Evolutionary conservation across 1,284 basidiomycete species (phyloP).

Genomic region (Athelia psychrophila): DNA sequence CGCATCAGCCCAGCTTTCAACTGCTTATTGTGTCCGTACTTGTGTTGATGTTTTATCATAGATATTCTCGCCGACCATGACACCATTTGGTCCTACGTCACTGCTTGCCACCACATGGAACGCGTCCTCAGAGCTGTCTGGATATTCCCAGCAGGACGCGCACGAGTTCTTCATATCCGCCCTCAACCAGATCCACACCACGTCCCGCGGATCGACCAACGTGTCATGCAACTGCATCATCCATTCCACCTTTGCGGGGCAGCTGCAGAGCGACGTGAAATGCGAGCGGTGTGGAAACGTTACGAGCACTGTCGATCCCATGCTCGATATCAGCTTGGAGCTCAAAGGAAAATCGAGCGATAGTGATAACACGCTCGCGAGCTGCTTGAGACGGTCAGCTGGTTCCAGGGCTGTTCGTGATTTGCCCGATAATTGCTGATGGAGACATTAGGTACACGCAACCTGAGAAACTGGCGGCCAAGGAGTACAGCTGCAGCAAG

Average conservation of each 20-base stretch:
- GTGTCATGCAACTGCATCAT: constrained; percentile 89
- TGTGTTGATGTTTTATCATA: constrained; percentile 26
- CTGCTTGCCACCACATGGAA: constrained; percentile 90
- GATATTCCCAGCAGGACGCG: constrained; percentile 93
- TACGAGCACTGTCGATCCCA: constrained; percentile 83
- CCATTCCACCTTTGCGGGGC: constrained; percentile 88
- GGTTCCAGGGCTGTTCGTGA: background rate
- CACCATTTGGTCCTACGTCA: constrained; percentile 79
- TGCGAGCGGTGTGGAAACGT: constrained; percentile 79
- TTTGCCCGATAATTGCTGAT: constrained; percentile 7
- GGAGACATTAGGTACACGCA: constrained; percentile 61
- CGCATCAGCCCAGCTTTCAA: background rate
- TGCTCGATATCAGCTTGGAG: constrained; percentile 91
- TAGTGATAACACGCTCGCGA: constrained; percentile 59
- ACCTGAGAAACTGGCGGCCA: constrained; percentile 68
- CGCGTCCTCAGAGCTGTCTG: constrained; percentile 78
- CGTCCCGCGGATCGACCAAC: constrained; percentile 66
- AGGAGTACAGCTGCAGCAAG: constrained; percentile 73
- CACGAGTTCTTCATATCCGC: constrained; percentile 88
- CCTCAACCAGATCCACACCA: constrained; percentile 83
- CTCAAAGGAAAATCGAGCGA: constrained; percentile 58
- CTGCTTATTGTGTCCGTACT: too few species aligned
- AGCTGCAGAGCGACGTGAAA: constrained; percentile 85
- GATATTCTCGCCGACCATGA: constrained; percentile 71
- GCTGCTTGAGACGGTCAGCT: constrained; percentile 65